phyloP scores from a whole-genome alignment of 306 rosid genomes.

The Abrus pulchellus region DNA sequence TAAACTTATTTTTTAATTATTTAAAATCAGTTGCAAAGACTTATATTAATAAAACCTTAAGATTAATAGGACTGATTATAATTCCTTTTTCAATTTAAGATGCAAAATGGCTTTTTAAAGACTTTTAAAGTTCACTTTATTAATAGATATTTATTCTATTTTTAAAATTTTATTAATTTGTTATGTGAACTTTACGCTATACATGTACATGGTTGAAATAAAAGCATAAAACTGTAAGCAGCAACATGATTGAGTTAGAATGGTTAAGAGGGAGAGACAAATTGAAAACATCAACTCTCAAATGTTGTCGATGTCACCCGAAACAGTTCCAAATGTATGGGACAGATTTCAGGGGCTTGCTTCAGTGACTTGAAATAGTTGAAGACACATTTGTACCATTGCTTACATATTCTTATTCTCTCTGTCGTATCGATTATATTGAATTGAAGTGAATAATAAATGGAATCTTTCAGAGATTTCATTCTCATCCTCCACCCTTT shows the following conservation, averaged over 20 bases:
- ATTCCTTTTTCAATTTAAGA: neutral
- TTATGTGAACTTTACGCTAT: constrained; percentile 12
- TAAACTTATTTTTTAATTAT: too few species aligned
- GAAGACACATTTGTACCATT: constrained; percentile 48
- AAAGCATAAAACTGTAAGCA: constrained; percentile 20
- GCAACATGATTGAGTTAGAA: constrained; percentile 43
- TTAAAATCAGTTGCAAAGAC: too few species aligned
- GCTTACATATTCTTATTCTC: constrained; percentile 62
- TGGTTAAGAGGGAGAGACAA: constrained; percentile 60
- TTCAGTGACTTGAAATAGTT: constrained; percentile 48
- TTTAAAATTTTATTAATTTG: neutral
- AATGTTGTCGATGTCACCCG: constrained; percentile 51
- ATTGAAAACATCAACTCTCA: constrained; percentile 51
- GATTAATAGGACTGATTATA: neutral
- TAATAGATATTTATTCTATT: neutral
- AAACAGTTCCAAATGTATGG: constrained; percentile 51
- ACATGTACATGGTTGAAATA: constrained; percentile 36
- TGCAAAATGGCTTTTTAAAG: neutral
- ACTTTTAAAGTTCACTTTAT: neutral
- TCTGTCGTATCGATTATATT: constrained; percentile 44
- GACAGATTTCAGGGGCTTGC: constrained; percentile 49
- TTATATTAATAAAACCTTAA: neutral
- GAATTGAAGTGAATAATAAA: constrained; percentile 43
- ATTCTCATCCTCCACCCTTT: constrained; percentile 43
- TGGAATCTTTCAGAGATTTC: constrained; percentile 67